Percentiles rank a stretch among this genome's conserved stretches.
Conservation (phyloP, 2,329 filamentous ascomycete species). For the Leptodontidium sp. region DNA sequence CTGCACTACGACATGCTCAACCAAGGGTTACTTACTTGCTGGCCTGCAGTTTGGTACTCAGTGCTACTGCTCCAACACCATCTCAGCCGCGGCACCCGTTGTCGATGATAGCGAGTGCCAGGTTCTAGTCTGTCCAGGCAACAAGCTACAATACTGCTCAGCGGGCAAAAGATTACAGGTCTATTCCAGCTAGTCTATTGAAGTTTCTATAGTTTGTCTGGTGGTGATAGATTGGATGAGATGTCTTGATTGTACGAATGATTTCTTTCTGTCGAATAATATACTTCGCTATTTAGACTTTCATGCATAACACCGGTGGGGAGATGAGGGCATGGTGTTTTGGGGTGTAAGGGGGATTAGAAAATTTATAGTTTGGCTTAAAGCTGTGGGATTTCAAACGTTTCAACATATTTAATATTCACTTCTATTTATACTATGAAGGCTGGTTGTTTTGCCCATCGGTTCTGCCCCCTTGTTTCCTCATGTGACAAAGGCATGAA, state of each 20-base stretch:
- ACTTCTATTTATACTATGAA: no score
- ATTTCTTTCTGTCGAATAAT: background rate
- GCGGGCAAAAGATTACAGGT: constrained; percentile 22
- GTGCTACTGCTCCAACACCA: constrained; percentile 41
- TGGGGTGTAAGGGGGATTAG: background rate
- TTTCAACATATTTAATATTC: background rate
- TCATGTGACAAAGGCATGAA: no score
- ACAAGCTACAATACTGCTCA: constrained; percentile 25
- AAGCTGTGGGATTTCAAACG: background rate
- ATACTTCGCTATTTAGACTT: background rate
- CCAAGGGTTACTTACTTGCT: constrained; percentile 38
- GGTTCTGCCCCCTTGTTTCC: no score
- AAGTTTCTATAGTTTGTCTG: background rate
- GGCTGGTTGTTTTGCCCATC: no score
- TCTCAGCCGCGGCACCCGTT: constrained; percentile 25
- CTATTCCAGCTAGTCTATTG: constrained; percentile 4
- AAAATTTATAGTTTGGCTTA: background rate
- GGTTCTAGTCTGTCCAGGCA: constrained; percentile 30
- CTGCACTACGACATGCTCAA: constrained; percentile 46
- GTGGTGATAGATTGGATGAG: background rate
- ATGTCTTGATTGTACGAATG: background rate
- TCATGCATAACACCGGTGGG: background rate
- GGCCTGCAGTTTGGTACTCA: constrained; percentile 48
- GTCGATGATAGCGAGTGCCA: constrained; percentile 23
- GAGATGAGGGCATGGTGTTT: background rate